Base-by-base conservation (phyloP, 140 eudicot species). In the Senecio squalidus region DNA sequence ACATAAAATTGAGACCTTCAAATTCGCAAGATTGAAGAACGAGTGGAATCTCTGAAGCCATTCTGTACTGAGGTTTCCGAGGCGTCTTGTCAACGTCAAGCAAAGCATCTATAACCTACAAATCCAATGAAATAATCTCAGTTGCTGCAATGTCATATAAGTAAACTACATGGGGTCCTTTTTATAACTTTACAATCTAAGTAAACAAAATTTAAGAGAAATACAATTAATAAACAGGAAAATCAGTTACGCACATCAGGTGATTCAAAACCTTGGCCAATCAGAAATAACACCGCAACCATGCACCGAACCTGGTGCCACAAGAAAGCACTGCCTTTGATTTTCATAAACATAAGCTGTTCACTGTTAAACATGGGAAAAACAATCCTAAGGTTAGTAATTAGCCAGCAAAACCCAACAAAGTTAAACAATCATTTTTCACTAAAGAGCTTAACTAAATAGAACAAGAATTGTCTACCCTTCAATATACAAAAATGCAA, bases 301-400 rank as follows among this genome's bases (percentile, higher is more conserved):
- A 91, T 91, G 86, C 98, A 91, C 38, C 98, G 88, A 49, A 91
- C 88, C 62, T 91, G 98, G 74, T 91, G 98, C 98, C 98, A 91
- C 66, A 91, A 75, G 73, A 91, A 91, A 66, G 98, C 98, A 75
- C 84, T 86, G 52, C 98, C 96, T 81, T 66, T 81, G 78, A 86
- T 79, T 67, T 79, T 81, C 70, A 91, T 72, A 1, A 77, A 78
- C 88, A 83, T 54, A n/a, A 91, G 88, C 36, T 86, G 70, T 23
- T 86, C 83, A 50, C 78, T 81, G 64, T 60, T 56, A 46, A 76
- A 71, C 51, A 88, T 77, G 79, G 57, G 62, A 23, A 66, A 62
- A 31, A 16, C 22, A 62, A 50, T 29, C 50, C 45, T 46, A 43
- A 16, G 49, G 14, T 40, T 52, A 16, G 62, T 25, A 25, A 36